These are phyloP conservation scores for Kandelia obovata DNA, from an alignment of 345 rosid species.

Conservation along the genomic window DNA sequence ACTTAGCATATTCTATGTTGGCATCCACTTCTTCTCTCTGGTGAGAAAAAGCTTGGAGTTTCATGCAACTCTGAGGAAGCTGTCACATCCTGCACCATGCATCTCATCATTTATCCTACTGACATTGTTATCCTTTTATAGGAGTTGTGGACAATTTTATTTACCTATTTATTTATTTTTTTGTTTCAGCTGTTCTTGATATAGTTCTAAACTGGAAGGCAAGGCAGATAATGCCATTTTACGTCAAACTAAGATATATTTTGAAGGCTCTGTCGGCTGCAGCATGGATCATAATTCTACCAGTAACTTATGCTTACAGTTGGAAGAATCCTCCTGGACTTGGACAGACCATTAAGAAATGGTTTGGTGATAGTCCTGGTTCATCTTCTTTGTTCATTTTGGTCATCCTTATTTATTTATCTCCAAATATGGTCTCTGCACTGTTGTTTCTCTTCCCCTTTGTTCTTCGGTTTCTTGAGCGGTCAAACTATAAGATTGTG, in stretches of 20 bases:
- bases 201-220: conserved; percentile 50
- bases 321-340: conserved; percentile 47
- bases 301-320: conserved; percentile 52
- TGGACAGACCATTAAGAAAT: conserved; percentile 41
- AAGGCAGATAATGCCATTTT: conserved; percentile 41
- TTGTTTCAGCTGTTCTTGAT: conserved; percentile 48
- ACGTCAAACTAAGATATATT: conserved; percentile 49
- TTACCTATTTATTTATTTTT: background rate
- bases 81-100: too few species aligned
- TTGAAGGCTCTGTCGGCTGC: conserved; percentile 47
- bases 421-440: conserved; percentile 50
- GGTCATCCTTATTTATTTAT: conserved; percentile 44
- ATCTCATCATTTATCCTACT: background rate
- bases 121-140: background rate
- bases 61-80: too few species aligned
- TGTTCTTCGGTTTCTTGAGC: conserved; percentile 47
- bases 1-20: too few species aligned
- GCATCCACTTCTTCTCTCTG: too few species aligned
- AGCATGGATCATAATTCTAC: conserved; percentile 51
- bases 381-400: conserved; percentile 47
- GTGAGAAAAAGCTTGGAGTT: too few species aligned
- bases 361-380: conserved; percentile 46
- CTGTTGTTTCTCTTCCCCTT: conserved; percentile 50
- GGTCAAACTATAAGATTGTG: conserved; percentile 41
- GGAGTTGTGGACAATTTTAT: background rate